Conservation (phyloP, 805 yeast genomes). For the Ogataea salicorniae region DNA sequence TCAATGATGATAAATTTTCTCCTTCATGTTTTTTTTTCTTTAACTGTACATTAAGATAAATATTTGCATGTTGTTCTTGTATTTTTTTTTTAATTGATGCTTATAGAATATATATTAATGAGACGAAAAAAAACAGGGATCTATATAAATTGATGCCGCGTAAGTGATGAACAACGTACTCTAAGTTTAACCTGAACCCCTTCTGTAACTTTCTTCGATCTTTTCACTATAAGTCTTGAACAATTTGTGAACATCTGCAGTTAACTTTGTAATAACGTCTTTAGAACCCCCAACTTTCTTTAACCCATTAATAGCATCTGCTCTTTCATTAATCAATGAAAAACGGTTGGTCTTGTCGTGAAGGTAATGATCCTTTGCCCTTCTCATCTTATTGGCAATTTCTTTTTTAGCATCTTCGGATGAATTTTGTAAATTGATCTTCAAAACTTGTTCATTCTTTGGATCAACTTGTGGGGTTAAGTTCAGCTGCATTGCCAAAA, state of each 20-base stretch:
- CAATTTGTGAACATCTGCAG: constrained; percentile 60
- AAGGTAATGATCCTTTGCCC: constrained; percentile 51
- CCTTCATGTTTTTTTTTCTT: too few relatives aligned
- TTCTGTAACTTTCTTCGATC: constrained; percentile 49
- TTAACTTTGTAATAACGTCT: constrained; percentile 50
- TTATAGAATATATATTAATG: too few relatives aligned
- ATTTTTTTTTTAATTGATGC: too few relatives aligned
- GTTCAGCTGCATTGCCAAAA: constrained; percentile 63
- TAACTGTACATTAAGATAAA: too few relatives aligned
- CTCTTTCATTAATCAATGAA: constrained; percentile 52
- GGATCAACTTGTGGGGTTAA: constrained; percentile 78
- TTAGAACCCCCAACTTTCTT: constrained; percentile 43
- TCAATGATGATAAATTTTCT: too few relatives aligned
- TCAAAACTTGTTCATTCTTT: constrained; percentile 64
- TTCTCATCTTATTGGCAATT: constrained; percentile 59
- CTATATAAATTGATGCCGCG: too few relatives aligned
- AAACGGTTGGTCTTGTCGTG: constrained; percentile 38
- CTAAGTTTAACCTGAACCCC: background rate
- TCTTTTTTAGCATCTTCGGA: constrained; percentile 57
- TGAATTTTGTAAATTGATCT: constrained; percentile 69
- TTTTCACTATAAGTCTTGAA: constrained; percentile 60
- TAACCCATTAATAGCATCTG: constrained; percentile 50
- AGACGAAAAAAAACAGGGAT: too few relatives aligned
- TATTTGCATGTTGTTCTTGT: too few relatives aligned
- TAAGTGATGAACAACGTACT: background rate